These are phyloP conservation scores for Aspergillus panamensis DNA, from an alignment of 495 filamentous ascomycete species.

Conservation along the genomic window DNA sequence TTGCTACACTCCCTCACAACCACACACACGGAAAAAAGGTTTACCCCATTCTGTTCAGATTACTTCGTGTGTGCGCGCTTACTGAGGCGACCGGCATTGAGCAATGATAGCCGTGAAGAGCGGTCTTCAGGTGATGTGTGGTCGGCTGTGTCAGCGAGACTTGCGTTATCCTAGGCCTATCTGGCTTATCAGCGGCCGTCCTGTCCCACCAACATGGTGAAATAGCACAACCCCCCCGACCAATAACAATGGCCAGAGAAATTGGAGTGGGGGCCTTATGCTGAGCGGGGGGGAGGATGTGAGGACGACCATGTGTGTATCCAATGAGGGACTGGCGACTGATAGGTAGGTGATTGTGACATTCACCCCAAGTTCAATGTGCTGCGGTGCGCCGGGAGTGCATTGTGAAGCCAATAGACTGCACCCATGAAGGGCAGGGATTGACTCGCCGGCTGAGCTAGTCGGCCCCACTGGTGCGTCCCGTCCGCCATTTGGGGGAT, in stretches of 20 bases:
- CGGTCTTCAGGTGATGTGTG: constrained; percentile 16
- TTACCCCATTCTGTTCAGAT: not conserved
- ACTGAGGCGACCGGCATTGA: constrained; percentile 13
- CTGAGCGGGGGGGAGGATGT: constrained; percentile 5
- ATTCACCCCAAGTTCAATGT: constrained; percentile 14
- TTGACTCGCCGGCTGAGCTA: constrained; percentile 26
- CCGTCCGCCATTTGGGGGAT: constrained; percentile 26
- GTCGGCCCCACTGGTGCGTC: constrained; percentile 24
- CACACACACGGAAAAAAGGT: not conserved
- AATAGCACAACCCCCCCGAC: constrained; percentile 12
- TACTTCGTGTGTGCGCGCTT: constrained; percentile 13
- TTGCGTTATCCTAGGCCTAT: constrained; percentile 11
- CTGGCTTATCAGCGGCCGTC: constrained; percentile 22
- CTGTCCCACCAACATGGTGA: constrained; percentile 21
- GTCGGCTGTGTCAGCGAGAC: constrained; percentile 18
- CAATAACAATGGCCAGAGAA: constrained; percentile 14
- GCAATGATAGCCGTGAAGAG: constrained; percentile 13
- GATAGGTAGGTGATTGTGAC: constrained; percentile 17
- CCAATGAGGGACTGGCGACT: constrained; percentile 2
- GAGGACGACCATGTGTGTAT: not conserved
- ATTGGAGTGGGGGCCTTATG: constrained; percentile 15
- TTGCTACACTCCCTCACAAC: not conserved
- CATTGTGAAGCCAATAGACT: constrained; percentile 15
- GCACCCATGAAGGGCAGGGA: constrained; percentile 20
- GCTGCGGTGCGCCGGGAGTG: constrained; percentile 17